phyloP scores from a whole-genome alignment of 139 green algal species.

The Chlamydomonas incerta region DNA sequence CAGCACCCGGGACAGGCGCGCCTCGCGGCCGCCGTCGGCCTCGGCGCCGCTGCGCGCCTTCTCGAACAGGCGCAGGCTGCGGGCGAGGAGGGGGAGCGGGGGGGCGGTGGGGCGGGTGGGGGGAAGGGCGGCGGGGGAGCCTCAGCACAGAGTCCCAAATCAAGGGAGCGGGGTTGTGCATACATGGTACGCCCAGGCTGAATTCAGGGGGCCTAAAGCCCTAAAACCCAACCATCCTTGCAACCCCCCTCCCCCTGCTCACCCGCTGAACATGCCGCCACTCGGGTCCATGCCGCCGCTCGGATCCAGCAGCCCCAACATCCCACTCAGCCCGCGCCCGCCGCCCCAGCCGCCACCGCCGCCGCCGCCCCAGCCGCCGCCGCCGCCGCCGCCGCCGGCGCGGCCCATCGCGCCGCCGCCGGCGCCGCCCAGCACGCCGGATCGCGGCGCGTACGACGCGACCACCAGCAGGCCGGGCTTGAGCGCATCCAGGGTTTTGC shows the following conservation, averaged over 20 bases:
- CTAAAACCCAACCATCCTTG: background rate
- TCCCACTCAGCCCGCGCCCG: background rate
- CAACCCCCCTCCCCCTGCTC: background rate
- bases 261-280: background rate
- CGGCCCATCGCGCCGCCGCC: background rate
- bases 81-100: no score
- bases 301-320: background rate
- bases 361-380: background rate
- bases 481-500: background rate
- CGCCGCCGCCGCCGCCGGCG: background rate
- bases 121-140: no score
- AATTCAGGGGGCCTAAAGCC: no score
- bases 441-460: background rate
- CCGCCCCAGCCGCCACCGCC: background rate
- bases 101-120: no score
- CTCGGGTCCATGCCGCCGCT: background rate
- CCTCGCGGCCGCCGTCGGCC: no score
- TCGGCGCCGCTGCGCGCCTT: no score
- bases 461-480: conserved; percentile 24
- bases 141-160: no score
- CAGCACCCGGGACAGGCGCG: background rate
- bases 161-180: no score
- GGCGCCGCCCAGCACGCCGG: background rate
- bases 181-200: no score
- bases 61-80: no score